Evolutionary conservation across 306 rosid species (phyloP), one percentile per base, ranked within the genome.

Genomic region (Begonia masoniana): DNA sequence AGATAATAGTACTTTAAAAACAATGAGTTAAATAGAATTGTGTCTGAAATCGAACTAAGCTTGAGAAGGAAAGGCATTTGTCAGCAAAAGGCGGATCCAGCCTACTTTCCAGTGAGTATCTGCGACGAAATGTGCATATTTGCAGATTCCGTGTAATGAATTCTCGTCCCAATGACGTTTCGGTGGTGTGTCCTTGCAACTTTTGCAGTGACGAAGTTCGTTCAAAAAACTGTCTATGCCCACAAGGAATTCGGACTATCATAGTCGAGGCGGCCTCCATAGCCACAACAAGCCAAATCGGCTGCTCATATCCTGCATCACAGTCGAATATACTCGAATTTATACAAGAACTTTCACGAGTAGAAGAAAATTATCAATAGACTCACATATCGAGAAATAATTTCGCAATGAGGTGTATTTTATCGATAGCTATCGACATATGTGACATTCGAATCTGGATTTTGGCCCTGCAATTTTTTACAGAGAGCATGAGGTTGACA

Each of bases 121-220:
- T 85, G 92, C 19, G 87, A 80, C 41, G 91, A 78, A 2, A 82
- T 89, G 58, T 68, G 74, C 54, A 72, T 67, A 75, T 89, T 89
- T 63, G 95, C 97, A 43, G 95, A 81, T 56, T 85, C 95, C 4
- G 95, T 80, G 73, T 85, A 89, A 73, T 89, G 97, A 71, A 85
- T 76, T 16, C 97, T n/a, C 97, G 21, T 89, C 97, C 97, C 95
- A 89, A 51, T 82, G 61, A 89, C 50, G 54, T 89, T 15, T 81
- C 74, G 19, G 75, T 51, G 54, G n/a, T n/a, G 87, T 85, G 47
- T 89, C 83, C 4, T 41, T 48, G 57, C 95, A 82, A 13, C 85
- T 64, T 74, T 71, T 23, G 85, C 94, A 2, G 89, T 72, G 57
- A 89, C 16, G 72, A 60, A 12, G 80, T 78, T 47, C 94, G n/a